Evolutionary conservation across 345 rosid species (phyloP).

Genomic region (Excoecaria cochinchinensis): DNA sequence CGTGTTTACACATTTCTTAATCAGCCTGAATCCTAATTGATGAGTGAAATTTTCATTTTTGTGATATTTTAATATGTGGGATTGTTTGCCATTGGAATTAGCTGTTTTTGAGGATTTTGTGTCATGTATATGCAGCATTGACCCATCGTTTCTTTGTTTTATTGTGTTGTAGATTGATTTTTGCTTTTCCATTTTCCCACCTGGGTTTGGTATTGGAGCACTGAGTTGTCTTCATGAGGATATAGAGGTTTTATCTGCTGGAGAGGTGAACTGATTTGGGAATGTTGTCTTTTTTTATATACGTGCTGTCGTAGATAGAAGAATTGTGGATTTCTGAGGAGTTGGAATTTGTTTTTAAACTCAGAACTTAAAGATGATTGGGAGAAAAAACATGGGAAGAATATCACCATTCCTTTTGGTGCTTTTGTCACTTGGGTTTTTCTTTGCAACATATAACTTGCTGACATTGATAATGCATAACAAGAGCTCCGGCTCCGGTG

Average conservation of each 20-base stretch:
- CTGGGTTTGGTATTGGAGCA: conserved; percentile 14
- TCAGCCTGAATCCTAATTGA: conserved; percentile 10
- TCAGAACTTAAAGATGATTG: conserved; percentile 29
- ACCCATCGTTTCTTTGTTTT: conserved; percentile 5
- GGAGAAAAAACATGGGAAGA: conserved; percentile 48
- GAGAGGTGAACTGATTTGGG: conserved; percentile 19
- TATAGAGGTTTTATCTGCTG: conserved; percentile 9
- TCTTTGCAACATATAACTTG: conserved; percentile 77
- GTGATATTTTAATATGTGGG: not conserved
- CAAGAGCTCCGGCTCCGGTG: conserved; percentile 26
- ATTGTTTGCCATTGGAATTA: conserved; percentile 9
- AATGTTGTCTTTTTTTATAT: conserved; percentile 9
- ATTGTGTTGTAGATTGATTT: conserved; percentile 29
- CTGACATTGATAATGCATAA: conserved; percentile 44
- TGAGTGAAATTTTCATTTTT: conserved; percentile 5
- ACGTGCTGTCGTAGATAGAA: conserved; percentile 16
- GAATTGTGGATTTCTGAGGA: conserved; percentile 15
- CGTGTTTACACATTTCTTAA: conserved; percentile 2
- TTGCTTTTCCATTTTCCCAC: not conserved
- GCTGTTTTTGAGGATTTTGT: not conserved
- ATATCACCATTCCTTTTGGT: conserved; percentile 58
- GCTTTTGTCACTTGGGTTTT: conserved; percentile 60
- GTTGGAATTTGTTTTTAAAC: not conserved
- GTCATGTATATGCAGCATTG: conserved; percentile 6
- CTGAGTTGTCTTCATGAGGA: conserved; percentile 1